phyloP scores from a whole-genome alignment of 1,284 basidiomycete genomes.

The Cryptococcus sp. region DNA sequence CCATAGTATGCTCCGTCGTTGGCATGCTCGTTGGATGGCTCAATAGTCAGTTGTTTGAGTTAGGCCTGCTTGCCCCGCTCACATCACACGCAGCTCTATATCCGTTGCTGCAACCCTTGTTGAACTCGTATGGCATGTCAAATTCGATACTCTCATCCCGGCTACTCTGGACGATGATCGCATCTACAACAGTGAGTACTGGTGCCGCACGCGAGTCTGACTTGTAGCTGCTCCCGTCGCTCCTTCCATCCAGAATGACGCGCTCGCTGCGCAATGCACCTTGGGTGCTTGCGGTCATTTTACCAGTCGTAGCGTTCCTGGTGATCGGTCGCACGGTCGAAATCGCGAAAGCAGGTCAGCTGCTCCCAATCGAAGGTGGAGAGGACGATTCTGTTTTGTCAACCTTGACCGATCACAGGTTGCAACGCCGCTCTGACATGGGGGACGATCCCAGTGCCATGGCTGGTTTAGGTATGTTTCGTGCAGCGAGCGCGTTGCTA shows the following conservation, averaged over 20 bases:
- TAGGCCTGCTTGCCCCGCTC: not conserved
- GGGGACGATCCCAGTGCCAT: no score
- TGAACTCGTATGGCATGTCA: conserved; percentile 35
- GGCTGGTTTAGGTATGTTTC: no score
- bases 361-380: conserved; percentile 37
- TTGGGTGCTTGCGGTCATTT: conserved; percentile 36
- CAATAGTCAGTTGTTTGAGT: conserved; percentile 36
- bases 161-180: conserved; percentile 44
- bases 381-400: not conserved
- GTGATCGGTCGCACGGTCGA: conserved; percentile 52
- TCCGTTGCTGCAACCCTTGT: conserved; percentile 41
- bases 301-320: conserved; percentile 50
- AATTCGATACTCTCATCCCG: conserved; percentile 34
- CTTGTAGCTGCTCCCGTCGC: conserved; percentile 41
- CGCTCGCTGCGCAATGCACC: conserved; percentile 30
- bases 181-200: conserved; percentile 34
- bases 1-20: conserved; percentile 40
- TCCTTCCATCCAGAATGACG: conserved; percentile 42
- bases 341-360: conserved; percentile 41
- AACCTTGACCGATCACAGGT: no score
- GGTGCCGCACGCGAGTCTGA: conserved; percentile 6
- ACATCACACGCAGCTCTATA: conserved; percentile 32
- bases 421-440: no score
- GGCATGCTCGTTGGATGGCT: conserved; percentile 47
- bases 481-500: not conserved